Base-by-base conservation (phyloP, 352 stramenopile species). In the Globisporangium alternatum region DNA sequence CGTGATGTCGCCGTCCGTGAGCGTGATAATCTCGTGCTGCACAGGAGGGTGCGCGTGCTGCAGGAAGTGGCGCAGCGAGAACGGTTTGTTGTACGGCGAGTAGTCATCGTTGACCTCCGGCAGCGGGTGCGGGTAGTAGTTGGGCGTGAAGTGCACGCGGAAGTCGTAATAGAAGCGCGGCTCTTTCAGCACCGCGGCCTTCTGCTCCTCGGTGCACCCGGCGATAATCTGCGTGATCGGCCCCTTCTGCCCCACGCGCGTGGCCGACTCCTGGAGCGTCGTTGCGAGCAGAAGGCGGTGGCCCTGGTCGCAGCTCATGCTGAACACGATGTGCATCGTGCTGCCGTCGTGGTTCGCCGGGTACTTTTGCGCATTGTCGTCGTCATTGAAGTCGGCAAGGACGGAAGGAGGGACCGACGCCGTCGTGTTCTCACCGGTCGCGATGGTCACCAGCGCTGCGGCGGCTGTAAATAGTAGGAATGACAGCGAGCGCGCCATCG, bases 181-280 rank as follows among this genome's bases (percentile, higher is more conserved):
- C 45, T 72, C 59, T 1, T 19, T 19, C 19, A 30, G 25, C 35
- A 74, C 64, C 12, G 22, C 33, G 0, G 47, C 44, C 21, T 64
- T 56, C 41, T 74, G 12, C 10, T 61, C 59, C 3, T 56, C 45
- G 12, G 64, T 47, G 31, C 68, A 74, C 1, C 69, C 69, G 5
- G 69, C 64, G 55, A 73, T 61, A 59, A 76, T 70, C 56, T 76
- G 66, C 12, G 69, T 76, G 43, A 76, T 76, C 31, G 69, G 69
- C 4, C 69, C 69, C 6, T 53, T 52, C 28, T 76, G 69, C 0
- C 55, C 59, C 15, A 71, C 66, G 37, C 56, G 62, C 7, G 39
- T 62, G 13, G 69, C 69, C 30, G 56, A 71, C 53, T 70, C 44
- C 45, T 76, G 69, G 7, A 76, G 33, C 43, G 60, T 56, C 15